Percentiles rank a stretch among this genome's conserved stretches.
These are phyloP conservation scores for Mrakiaceae sp. DNA, from an alignment of 1,284 basidiomycete genomes.

Conservation along the genomic window DNA sequence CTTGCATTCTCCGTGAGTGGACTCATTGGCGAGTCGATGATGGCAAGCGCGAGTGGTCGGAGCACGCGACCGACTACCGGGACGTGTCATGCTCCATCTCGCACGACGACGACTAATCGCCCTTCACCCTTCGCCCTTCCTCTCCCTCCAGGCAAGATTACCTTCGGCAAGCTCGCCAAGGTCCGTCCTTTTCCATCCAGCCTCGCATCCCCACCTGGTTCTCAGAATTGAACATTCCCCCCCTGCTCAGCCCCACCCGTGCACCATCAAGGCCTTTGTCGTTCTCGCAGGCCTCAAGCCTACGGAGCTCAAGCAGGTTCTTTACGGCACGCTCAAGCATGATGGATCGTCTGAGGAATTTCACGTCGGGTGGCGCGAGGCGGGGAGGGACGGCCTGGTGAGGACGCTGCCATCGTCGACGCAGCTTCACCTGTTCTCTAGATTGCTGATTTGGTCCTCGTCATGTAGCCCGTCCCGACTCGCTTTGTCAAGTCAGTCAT, in stretches of 20 bases:
- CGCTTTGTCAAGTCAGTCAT: conserved; percentile 8
- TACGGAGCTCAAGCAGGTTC: conserved; percentile 1
- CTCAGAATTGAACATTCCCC: not conserved
- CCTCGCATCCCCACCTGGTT: not conserved
- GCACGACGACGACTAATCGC: not conserved
- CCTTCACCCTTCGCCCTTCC: not conserved
- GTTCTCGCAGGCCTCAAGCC: conserved; percentile 3
- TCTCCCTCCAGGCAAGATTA: not conserved
- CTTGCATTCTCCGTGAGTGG: not conserved
- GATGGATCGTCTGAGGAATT: conserved; percentile 5
- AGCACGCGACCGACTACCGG: too few species aligned
- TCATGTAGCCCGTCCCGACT: not conserved
- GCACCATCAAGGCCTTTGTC: conserved; percentile 12
- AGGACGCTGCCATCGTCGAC: not conserved
- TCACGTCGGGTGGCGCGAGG: conserved; percentile 12
- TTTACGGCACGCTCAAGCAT: not conserved
- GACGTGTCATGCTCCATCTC: not conserved
- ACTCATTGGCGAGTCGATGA: not conserved
- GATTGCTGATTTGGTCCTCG: not conserved
- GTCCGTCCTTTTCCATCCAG: not conserved
- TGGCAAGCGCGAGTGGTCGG: too few species aligned
- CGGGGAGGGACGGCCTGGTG: not conserved
- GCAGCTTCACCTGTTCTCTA: not conserved
- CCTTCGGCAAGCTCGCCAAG: conserved; percentile 10
- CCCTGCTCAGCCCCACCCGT: conserved; percentile 4